Base-by-base conservation (phyloP, 257 asterid species). In the Penstemon davidsonii region DNA sequence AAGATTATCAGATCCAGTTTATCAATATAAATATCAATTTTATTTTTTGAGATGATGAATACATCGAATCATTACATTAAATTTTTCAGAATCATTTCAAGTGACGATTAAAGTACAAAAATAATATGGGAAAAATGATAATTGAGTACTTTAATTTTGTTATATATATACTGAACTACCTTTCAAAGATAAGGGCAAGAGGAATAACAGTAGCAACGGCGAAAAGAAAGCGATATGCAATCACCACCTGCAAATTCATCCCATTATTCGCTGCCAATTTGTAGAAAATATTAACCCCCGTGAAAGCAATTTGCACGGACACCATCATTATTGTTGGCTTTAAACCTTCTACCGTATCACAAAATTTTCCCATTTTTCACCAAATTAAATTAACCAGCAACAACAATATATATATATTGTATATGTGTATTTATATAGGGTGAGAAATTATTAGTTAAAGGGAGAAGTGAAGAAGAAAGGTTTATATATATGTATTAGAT, bases 291-390 rank as follows among this genome's bases (percentile, higher is more conserved):
- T 40, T 78, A 5, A 86, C 84, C 4, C 82, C 92, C 2, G 87
- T 60, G 4, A 70, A 7, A 4, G 75, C 74, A 18, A 85, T 4
- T 52, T 86, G 94, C 11, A 76, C 78, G 1, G 56, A 5, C 51
- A 85, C 64, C 97, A 90, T 90, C 86, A 90, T 63, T 49, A 86
- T 66, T 0, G 75, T 38, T 12, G 97, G 94, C 70, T 82, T 90
- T 69, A 86, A 4, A 5, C 86, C 90, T 13, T 86, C 79, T 5
- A 86, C 9, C 10, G 65, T n/a, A 4, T 83, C 80, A 12, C 74
- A 64, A 8, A 80, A 0, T 62, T 75, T 83, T 18, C 79, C 86
- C 86, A 81, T 75, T 68, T n/a, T 46, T 44, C 7, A 36, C 49
- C 0, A 45, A 8, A 39, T 15, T 7, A 25, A 19, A 56, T 7